Percentiles rank a stretch among this genome's conserved stretches.
Conservation (phyloP, 257 asterid genomes). For the Thymus mandschuricus region DNA sequence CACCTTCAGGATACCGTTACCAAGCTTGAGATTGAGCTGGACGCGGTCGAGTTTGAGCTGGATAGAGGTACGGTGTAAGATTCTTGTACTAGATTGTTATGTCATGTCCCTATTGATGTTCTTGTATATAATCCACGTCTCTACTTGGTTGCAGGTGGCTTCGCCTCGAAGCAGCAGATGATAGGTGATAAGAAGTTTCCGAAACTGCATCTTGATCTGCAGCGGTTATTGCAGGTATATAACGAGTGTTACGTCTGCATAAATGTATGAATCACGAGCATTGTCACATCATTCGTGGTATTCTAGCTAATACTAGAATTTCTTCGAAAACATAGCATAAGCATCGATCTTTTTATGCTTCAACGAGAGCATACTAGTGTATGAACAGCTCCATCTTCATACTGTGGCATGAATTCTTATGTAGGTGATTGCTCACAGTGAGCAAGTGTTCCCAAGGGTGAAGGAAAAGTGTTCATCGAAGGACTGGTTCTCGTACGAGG, state of each 20-base stretch:
- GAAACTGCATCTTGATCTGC: conserved; percentile 89
- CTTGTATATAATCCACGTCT: neutral
- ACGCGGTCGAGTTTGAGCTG: conserved; percentile 75
- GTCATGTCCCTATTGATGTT: neutral
- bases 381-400: no score
- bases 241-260: no score
- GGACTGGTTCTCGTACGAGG: conserved; percentile 82
- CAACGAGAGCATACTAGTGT: no score
- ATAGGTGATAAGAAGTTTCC: conserved; percentile 87
- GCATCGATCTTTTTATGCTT: no score
- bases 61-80: conserved; percentile 64
- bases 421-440: conserved; percentile 92
- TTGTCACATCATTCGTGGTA: no score
- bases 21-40: conserved; percentile 89
- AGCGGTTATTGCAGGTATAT: conserved; percentile 86
- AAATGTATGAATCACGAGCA: no score
- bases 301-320: no score
- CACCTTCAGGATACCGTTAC: conserved; percentile 93
- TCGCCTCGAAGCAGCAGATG: conserved; percentile 83
- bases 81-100: no score
- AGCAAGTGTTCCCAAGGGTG: conserved; percentile 93
- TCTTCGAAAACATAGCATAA: no score
- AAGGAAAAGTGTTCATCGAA: conserved; percentile 83
- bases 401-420: neutral
- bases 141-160: conserved; percentile 62